Percentiles rank a stretch among this genome's conserved stretches.
These are phyloP conservation scores for Melastoma candidum DNA, from an alignment of 441 rosid species.

Conservation along the genomic window DNA sequence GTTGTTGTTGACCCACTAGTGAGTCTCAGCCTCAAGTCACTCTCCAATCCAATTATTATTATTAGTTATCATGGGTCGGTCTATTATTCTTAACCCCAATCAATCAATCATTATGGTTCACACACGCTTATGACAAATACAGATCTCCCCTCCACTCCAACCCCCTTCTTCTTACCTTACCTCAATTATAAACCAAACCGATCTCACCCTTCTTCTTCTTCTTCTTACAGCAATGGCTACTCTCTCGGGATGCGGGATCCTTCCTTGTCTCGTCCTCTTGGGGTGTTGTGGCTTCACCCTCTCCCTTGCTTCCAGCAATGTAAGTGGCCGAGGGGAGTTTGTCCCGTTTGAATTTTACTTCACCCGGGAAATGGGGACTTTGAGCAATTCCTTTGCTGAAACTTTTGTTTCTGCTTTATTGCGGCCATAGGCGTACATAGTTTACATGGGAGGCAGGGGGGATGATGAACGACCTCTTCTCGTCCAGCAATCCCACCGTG, in stretches of 20 bases:
- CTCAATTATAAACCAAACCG: no score
- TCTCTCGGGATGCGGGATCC: slow-evolving; percentile 11
- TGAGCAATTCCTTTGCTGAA: neutral
- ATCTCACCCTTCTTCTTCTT: no score
- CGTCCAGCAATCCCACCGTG: slow-evolving; percentile 31
- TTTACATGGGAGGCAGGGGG: slow-evolving; percentile 34
- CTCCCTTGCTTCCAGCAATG: slow-evolving; percentile 29
- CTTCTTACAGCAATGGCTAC: slow-evolving; percentile 13
- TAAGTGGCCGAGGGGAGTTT: slow-evolving; percentile 10
- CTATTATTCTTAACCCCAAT: no score
- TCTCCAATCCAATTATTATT: no score
- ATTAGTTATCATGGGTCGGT: no score
- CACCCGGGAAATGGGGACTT: neutral
- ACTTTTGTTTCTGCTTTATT: slow-evolving; percentile 1
- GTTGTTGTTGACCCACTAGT: no score
- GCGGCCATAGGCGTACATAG: slow-evolving; percentile 34
- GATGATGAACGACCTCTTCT: slow-evolving; percentile 20
- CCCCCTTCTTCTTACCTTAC: no score
- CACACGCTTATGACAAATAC: no score
- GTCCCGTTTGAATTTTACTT: neutral
- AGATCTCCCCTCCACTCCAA: no score
- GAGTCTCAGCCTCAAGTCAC: no score
- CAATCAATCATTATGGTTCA: no score
- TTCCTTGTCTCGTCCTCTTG: slow-evolving; percentile 16
- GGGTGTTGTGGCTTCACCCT: slow-evolving; percentile 9